phyloP scores from a whole-genome alignment of 192 early-diverging fungal species.

The Podochytrium sp. region DNA sequence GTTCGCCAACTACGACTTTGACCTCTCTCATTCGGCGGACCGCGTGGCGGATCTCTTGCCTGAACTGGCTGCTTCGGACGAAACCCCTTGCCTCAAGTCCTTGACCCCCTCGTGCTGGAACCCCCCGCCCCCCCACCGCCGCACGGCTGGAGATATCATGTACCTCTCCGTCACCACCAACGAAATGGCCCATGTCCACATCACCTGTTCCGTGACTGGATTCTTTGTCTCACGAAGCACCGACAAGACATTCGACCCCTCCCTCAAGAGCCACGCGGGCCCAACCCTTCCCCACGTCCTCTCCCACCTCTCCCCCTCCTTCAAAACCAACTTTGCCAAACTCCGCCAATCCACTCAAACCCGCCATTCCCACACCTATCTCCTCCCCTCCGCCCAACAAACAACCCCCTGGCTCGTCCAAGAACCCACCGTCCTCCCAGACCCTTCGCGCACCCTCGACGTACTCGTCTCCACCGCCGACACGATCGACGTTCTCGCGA shows the following conservation, averaged over 20 bases:
- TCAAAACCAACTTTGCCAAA: conserved; percentile 67
- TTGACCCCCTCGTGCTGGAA: conserved; percentile 91
- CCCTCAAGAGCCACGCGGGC: conserved; percentile 27
- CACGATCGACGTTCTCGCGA: conserved; percentile 51
- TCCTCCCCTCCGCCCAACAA: conserved; percentile 66
- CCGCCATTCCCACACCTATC: conserved; percentile 79
- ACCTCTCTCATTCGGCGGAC: neutral
- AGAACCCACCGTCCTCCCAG: conserved; percentile 53
- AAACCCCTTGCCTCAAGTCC: conserved; percentile 52
- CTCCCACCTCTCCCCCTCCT: conserved; percentile 56
- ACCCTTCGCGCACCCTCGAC: conserved; percentile 70
- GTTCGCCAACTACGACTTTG: conserved; percentile 43
- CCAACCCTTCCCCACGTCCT: conserved; percentile 42
- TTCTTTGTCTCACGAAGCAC: conserved; percentile 89
- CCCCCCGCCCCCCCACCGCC: conserved; percentile 77
- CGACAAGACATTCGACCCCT: conserved; percentile 48
- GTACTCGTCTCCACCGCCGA: conserved; percentile 62
- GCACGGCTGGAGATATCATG: conserved; percentile 81
- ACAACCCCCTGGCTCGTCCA: conserved; percentile 86
- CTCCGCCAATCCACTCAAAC: conserved; percentile 66
- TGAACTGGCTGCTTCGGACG: conserved; percentile 42
- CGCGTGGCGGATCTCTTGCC: conserved; percentile 57
- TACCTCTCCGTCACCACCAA: conserved; percentile 89
- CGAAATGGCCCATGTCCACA: conserved; percentile 79
- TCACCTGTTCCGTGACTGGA: conserved; percentile 82